Evolutionary conservation across 2,329 filamentous ascomycete genomes (phyloP).

Genomic region (Fusarium succisae): DNA sequence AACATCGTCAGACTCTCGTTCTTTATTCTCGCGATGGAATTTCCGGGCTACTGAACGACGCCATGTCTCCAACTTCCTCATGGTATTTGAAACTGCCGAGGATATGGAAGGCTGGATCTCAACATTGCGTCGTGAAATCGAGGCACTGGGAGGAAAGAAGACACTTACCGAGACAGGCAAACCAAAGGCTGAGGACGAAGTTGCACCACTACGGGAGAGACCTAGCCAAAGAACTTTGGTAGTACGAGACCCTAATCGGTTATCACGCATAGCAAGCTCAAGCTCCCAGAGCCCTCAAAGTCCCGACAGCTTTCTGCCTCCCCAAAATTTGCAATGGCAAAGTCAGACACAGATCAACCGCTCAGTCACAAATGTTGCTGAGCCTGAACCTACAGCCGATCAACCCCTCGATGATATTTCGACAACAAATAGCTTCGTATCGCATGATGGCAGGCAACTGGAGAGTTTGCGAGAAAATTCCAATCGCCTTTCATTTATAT

Average conservation of each 20-base stretch:
- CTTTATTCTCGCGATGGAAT: slow-evolving; percentile 71
- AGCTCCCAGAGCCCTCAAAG: slow-evolving; percentile 27
- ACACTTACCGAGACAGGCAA: slow-evolving; percentile 68
- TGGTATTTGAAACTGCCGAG: slow-evolving; percentile 77
- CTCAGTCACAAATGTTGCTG: slow-evolving; percentile 22
- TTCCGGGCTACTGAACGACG: slow-evolving; percentile 65
- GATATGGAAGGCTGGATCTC: slow-evolving; percentile 82
- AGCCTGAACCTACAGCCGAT: slow-evolving; percentile 47
- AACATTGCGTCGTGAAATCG: slow-evolving; percentile 74
- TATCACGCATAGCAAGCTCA: slow-evolving; percentile 47
- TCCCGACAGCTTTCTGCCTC: slow-evolving; percentile 19
- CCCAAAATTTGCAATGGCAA: slow-evolving; percentile 23
- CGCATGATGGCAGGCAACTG: slow-evolving; percentile 67
- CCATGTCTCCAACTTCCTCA: slow-evolving; percentile 70
- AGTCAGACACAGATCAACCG: slow-evolving; percentile 17
- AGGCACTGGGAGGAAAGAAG: slow-evolving; percentile 73
- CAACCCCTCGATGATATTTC: slow-evolving; percentile 64
- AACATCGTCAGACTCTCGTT: slow-evolving; percentile 62
- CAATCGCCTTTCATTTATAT: slow-evolving; percentile 67
- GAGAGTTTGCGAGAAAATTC: slow-evolving; percentile 66
- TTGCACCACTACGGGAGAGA: slow-evolving; percentile 49
- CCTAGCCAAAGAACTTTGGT: slow-evolving; percentile 58
- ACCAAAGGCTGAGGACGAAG: slow-evolving; percentile 54
- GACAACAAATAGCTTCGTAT: slow-evolving; percentile 64
- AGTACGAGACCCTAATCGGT: slow-evolving; percentile 58